Conservation (phyloP, 768 basidiomycete genomes). For the Termitomyces sp. region DNA sequence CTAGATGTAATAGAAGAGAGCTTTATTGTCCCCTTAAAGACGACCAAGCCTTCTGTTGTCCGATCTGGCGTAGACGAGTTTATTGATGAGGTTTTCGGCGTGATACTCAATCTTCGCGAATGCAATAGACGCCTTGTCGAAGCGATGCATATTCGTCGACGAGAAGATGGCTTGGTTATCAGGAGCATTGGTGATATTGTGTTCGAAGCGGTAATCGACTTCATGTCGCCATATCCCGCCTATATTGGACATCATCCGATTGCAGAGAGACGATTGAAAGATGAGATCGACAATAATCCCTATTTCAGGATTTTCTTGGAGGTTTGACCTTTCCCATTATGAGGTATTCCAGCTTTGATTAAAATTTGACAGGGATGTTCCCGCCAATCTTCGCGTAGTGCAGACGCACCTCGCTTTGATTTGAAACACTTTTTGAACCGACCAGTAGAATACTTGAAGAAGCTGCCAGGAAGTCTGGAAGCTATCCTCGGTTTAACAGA, state of each 20-base stretch:
- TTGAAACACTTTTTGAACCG: conserved; percentile 75
- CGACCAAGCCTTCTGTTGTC: conserved; percentile 40
- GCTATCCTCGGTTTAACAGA: conserved; percentile 82
- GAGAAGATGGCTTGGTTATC: conserved; percentile 78
- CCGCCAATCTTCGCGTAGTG: conserved; percentile 28
- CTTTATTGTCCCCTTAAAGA: conserved; percentile 40
- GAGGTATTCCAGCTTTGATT: neutral
- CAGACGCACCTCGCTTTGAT: conserved; percentile 42
- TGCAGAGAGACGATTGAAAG: conserved; percentile 82
- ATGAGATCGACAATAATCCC: conserved; percentile 77
- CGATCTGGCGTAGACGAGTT: conserved; percentile 62
- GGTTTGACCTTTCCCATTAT: conserved; percentile 35
- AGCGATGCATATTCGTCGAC: conserved; percentile 79
- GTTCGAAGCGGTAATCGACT: conserved; percentile 79
- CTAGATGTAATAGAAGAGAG: conserved; percentile 77
- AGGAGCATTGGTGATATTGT: conserved; percentile 85
- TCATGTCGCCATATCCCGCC: conserved; percentile 77
- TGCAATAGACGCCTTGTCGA: conserved; percentile 78
- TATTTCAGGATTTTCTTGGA: conserved; percentile 84
- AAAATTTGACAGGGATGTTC: conserved; percentile 33
- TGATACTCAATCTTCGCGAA: conserved; percentile 77
- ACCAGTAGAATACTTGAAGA: conserved; percentile 79
- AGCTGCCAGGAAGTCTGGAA: conserved; percentile 80
- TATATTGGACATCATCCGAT: conserved; percentile 81
- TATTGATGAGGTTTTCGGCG: conserved; percentile 85